Evolutionary conservation across 116 monocot genomes (phyloP).

Genomic region (Phalaenopsis hybrid): DNA sequence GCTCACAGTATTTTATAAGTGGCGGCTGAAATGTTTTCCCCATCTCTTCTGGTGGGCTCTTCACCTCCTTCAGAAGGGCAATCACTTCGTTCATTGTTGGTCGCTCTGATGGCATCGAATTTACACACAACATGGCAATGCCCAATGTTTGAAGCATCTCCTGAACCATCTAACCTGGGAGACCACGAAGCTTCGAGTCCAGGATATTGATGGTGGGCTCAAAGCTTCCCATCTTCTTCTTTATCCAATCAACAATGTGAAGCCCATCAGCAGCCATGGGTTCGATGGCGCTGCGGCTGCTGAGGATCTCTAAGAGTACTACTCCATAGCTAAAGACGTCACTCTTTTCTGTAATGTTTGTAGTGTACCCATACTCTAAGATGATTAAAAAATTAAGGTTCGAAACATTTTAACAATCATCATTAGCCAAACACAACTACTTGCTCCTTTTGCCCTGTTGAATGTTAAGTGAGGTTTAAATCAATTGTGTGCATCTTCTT

Average conservation of each 20-base stretch:
- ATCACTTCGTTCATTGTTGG: constrained; percentile 96
- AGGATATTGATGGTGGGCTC: constrained; percentile 58
- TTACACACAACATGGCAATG: constrained; percentile 91
- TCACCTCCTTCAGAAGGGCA: constrained; percentile 80
- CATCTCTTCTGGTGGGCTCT: constrained; percentile 69
- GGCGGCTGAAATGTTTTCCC: constrained; percentile 76
- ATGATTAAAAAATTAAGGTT: neutral
- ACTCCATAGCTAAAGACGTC: constrained; percentile 97
- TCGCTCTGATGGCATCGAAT: constrained; percentile 58
- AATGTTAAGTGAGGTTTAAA: too few relatives aligned
- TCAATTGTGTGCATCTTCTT: too few relatives aligned
- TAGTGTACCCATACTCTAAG: constrained; percentile 84
- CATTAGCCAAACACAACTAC: too few relatives aligned
- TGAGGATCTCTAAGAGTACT: constrained; percentile 81
- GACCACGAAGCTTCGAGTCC: constrained; percentile 53
- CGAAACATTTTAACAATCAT: neutral
- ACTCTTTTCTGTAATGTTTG: constrained; percentile 89
- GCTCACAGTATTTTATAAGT: constrained; percentile 46
- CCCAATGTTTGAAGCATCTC: constrained; percentile 88
- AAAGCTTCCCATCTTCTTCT: constrained; percentile 74
- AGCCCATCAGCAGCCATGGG: constrained; percentile 34
- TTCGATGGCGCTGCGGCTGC: constrained; percentile 56
- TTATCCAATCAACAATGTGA: constrained; percentile 82
- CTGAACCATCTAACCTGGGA: constrained; percentile 74
- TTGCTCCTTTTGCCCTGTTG: too few relatives aligned